phyloP scores from a whole-genome alignment of 106 monocot genomes.

The Xerophyta viscosa region DNA sequence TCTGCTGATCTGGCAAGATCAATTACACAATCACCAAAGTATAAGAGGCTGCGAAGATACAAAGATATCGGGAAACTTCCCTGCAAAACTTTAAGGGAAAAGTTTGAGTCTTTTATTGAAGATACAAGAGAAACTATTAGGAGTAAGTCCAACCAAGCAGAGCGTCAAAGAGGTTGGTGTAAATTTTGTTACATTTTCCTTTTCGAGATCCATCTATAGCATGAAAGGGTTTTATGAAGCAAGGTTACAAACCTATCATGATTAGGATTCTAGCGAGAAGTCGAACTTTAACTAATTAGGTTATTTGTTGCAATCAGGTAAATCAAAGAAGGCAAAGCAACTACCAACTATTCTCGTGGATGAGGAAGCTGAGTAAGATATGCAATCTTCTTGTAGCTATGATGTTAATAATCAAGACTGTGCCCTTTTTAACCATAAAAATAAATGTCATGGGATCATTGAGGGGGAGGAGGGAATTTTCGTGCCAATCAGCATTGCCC shows the following conservation, averaged over 20 bases:
- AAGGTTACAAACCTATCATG: too few relatives aligned
- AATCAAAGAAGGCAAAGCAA: slow-evolving; percentile 25
- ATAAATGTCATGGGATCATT: too few relatives aligned
- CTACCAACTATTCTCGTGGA: slow-evolving; percentile 47
- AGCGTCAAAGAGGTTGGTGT: slow-evolving; percentile 11
- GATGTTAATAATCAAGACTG: too few relatives aligned
- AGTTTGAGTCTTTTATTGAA: slow-evolving; percentile 2
- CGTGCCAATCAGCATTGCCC: too few relatives aligned
- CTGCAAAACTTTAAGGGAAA: slow-evolving; percentile 20
- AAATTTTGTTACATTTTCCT: neutral
- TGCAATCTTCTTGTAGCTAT: neutral
- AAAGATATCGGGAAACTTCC: slow-evolving; percentile 27
- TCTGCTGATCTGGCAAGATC: slow-evolving; percentile 39
- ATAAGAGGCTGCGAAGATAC: slow-evolving; percentile 61
- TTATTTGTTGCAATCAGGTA: slow-evolving; percentile 28
- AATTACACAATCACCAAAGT: slow-evolving; percentile 40
- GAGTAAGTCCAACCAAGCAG: neutral
- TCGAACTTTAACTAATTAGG: too few relatives aligned
- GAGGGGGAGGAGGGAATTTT: too few relatives aligned
- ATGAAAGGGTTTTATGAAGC: too few relatives aligned
- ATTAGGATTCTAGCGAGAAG: too few relatives aligned
- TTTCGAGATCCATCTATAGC: too few relatives aligned
- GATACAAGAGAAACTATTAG: neutral
- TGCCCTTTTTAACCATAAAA: too few relatives aligned
- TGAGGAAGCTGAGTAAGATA: slow-evolving; percentile 96